Conservation (phyloP, 2,329 filamentous ascomycete genomes). For the Claviceps capensis region DNA sequence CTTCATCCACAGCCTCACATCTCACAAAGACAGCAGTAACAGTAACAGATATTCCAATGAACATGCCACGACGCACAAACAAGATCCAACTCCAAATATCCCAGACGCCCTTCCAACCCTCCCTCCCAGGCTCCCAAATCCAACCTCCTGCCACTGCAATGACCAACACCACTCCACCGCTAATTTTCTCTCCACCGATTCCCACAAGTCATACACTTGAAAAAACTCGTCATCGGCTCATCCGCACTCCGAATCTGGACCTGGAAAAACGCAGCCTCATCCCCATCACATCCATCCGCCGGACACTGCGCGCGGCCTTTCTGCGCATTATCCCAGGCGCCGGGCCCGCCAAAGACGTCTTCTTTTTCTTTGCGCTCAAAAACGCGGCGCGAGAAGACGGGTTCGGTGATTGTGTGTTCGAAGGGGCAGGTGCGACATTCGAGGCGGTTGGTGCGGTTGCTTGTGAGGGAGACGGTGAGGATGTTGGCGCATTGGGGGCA, state of each 20-base stretch:
- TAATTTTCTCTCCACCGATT: constrained; percentile 57
- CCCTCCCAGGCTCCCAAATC: not conserved
- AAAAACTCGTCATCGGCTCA: constrained; percentile 97
- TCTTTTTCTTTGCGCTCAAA: constrained; percentile 82
- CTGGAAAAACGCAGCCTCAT: constrained; percentile 86
- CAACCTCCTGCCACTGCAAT: not conserved
- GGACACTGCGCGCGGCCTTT: constrained; percentile 75
- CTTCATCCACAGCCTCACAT: too few relatives aligned
- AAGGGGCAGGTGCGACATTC: constrained; percentile 95
- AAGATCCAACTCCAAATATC: not conserved
- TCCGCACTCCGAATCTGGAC: constrained; percentile 96
- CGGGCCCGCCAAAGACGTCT: constrained; percentile 76
- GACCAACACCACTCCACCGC: not conserved
- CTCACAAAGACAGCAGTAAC: too few relatives aligned
- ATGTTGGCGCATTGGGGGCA: constrained; percentile 77
- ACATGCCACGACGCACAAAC: too few relatives aligned
- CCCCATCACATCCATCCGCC: constrained; percentile 64
- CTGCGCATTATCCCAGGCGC: constrained; percentile 83
- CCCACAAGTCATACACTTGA: constrained; percentile 62
- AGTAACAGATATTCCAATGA: too few relatives aligned
- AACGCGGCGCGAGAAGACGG: constrained; percentile 69
- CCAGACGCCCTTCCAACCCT: not conserved
- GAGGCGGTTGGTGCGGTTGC: constrained; percentile 59
- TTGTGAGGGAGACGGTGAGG: constrained; percentile 55
- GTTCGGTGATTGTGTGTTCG: constrained; percentile 66